phyloP scores from a whole-genome alignment of 768 basidiomycete genomes.

The Tubosaeta sp. region DNA sequence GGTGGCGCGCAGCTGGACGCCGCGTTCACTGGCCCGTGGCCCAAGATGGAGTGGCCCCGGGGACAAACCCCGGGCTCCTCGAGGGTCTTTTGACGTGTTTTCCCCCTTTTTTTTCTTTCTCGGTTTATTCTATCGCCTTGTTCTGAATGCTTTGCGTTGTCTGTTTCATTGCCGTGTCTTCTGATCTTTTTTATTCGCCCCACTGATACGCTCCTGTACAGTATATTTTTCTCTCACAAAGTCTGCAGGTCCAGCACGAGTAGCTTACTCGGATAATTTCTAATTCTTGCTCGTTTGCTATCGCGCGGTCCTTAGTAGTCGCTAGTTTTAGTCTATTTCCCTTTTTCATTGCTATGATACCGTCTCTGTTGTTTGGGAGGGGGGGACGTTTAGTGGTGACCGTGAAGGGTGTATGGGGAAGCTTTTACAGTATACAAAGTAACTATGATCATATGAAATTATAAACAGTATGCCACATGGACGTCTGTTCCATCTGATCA shows the following conservation, averaged over 20 bases:
- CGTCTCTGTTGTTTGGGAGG: neutral
- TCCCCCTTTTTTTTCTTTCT: neutral
- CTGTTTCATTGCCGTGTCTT: neutral
- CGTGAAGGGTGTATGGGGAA: no score
- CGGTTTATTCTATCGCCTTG: neutral
- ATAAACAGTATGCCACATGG: no score
- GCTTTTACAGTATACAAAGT: no score
- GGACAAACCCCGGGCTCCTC: slow-evolving; percentile 31
- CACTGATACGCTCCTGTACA: slow-evolving; percentile 20
- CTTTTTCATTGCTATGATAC: slow-evolving; percentile 11
- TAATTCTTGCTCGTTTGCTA: slow-evolving; percentile 19
- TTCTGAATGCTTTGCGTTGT: neutral
- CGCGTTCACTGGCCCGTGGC: slow-evolving; percentile 27
- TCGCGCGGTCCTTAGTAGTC: slow-evolving; percentile 10
- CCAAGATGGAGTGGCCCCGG: slow-evolving; percentile 35
- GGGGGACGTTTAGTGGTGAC: no score
- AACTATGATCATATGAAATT: no score
- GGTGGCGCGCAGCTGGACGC: slow-evolving; percentile 3
- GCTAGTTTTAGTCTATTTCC: slow-evolving; percentile 13
- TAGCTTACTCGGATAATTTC: slow-evolving; percentile 31
- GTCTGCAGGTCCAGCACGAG: slow-evolving; percentile 29
- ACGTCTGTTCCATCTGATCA: no score
- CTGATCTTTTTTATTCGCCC: slow-evolving; percentile 5
- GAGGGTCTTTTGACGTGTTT: slow-evolving; percentile 25
- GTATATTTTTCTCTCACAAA: slow-evolving; percentile 17